Base-by-base conservation (phyloP, 768 basidiomycete species). In the Hydnum rufescens region DNA sequence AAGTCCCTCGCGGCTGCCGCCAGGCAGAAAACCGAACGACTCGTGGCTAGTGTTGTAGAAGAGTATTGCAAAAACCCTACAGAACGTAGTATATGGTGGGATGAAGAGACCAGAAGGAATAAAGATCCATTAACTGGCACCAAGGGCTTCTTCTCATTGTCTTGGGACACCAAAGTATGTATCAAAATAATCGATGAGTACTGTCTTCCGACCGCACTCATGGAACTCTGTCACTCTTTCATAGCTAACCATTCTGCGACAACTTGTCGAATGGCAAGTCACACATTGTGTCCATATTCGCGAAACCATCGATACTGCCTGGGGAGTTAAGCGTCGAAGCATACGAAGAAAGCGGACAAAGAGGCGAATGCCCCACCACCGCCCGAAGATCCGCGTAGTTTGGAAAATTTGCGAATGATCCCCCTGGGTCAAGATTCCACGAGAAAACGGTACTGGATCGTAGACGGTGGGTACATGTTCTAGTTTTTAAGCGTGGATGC, bases 281-380 rank as follows among this genome's bases (percentile, higher is more conserved):
- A 67, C 69, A 44, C 80, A 87, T 61, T 74, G 75, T 56, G 63
- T 68, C 30, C 76, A 79, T 51, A 73, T 87, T 62, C 83, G 84
- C 65, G 69, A 65, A 49, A 68, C 68, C 50, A 80, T 88, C 64
- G 84, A 88, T 72, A 77, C 76, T 63, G 83, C 84, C 49, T 86
- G 86, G 83, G 84, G 83, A 61, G 81, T 85, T 61, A 74, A 74
- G 81, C 83, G 58, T 78, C 78, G 63, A 85, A 86, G 60, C 80
- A 85, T 65, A 84, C 86, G 73, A 88, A 84, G 67, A 77, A 75
- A 53, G 77, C 82, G 53, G 68, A 72, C 22, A 64, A 74, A 18
- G 68, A 71, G 1, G 74, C 75, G 48, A 55, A 60, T 31, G 51
- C 42, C n/a, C 60, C 74, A 23, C 75, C 32, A 72, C 74, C 56